Percentiles rank a stretch among this genome's conserved stretches.
phyloP scores from a whole-genome alignment of 805 yeast genomes.

The Hanseniaspora lachancei region DNA sequence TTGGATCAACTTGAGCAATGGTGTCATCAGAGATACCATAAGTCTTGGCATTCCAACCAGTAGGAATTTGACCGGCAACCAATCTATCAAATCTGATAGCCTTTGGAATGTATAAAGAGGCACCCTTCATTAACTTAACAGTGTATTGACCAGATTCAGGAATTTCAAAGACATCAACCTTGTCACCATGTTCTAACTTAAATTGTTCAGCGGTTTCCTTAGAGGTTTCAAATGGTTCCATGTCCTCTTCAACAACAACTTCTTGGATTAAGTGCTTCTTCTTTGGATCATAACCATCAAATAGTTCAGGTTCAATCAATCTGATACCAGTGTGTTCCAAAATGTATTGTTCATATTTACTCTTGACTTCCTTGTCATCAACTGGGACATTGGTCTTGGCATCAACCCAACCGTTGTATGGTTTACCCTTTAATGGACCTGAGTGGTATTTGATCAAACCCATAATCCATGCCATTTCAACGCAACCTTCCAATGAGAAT shows the following conservation, averaged over 20 bases:
- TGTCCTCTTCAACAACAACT: constrained; percentile 88
- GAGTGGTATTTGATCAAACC: constrained; percentile 91
- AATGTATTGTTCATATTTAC: constrained; percentile 78
- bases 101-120: constrained; percentile 79
- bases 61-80: constrained; percentile 77
- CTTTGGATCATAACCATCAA: constrained; percentile 86
- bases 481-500: constrained; percentile 92
- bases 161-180: constrained; percentile 80
- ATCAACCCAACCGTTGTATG: constrained; percentile 96
- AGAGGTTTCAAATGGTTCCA: constrained; percentile 90
- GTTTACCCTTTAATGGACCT: constrained; percentile 49
- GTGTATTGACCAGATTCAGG: constrained; percentile 86
- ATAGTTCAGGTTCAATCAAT: constrained; percentile 88
- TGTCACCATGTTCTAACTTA: constrained; percentile 84
- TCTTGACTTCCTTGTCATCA: constrained; percentile 85
- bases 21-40: constrained; percentile 94
- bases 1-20: constrained; percentile 87
- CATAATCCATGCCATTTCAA: constrained; percentile 99
- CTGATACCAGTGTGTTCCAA: constrained; percentile 93
- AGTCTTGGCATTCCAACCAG: constrained; percentile 93
- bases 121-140: constrained; percentile 84
- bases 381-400: constrained; percentile 85
- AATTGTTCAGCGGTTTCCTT: constrained; percentile 92
- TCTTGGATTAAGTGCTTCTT: constrained; percentile 90
- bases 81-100: constrained; percentile 52